Evolutionary conservation across 169 alveolate species (phyloP), one percentile per base, ranked within the genome.

Genomic region (Plasmodium gonderi): DNA sequence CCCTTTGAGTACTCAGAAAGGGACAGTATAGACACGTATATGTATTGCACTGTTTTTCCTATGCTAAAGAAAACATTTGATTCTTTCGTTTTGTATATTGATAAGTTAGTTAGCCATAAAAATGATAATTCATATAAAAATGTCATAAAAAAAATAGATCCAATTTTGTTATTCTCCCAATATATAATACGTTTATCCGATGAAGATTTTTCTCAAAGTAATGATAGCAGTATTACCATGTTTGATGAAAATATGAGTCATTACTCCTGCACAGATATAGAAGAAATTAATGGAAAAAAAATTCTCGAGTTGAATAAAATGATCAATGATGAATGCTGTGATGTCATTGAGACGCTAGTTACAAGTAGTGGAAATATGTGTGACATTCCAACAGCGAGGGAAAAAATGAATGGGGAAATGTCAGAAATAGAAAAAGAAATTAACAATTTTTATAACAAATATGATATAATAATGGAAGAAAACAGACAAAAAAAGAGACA

Each of bases 1-100:
- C 42, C 92, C 14, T 85, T 85, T n/a, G 92, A 85, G n/a, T n/a
- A 85, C 42, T 51, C 83, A 29, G 85, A 85, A 85, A 85, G 78
- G 40, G 79, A 85, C 31, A 49, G 60, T 40, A 85, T 85, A 74
- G 92, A 85, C 49, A 85, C 79, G 7, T 85, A 85, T 42, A 74
- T 85, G 85, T 85, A 85, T 74, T 85, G 87, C 29, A 85, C 60
- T 60, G 79, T 85, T 8, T 85, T 49, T 60, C 92, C 92, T 17
- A 75, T 85, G 38, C 65, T 85, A 85, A 69, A 85, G 40, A 85
- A 75, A 85, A 85, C 92, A 14, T 85, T 85, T 74, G 87, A 85
- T 64, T 75, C 92, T 1, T 85, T 85, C 42, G 92, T 85, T 85
- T 23, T 64, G 11, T 85, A 85, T 36, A 42, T 85, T 6, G 38